Base-by-base conservation (phyloP, 495 filamentous ascomycete genomes). In the Trichoderma parareesei region DNA sequence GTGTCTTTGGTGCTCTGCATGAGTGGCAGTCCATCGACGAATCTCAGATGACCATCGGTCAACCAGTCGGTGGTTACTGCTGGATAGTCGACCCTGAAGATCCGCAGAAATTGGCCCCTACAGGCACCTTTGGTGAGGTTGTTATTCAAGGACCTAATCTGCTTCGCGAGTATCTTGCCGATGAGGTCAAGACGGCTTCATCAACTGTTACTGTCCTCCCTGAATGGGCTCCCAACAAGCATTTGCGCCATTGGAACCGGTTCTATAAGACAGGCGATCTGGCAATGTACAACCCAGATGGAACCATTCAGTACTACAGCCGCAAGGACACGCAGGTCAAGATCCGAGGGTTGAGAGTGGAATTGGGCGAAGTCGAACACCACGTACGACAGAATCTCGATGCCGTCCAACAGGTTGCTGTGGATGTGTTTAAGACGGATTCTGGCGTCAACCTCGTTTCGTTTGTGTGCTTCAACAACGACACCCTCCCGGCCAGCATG, bases 61-160 rank as follows among this genome's bases (percentile, higher is more conserved):
- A 77, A 72, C 69, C 77, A 67, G 44, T 80, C 65, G 72, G 80
- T 70, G 62, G 71, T 73, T 60, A 69, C 38, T 76, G 80, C 33
- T 72, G 77, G 70, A 73, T 82, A 49, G 79, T 81, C 33, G 78
- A 75, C 59, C 76, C 76, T 3, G 77, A 81, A 20, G 77, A 81
- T 62, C 75, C 75, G 38, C 78, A 76, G 64, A 75, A 76, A 33
- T 74, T 76, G 35, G 70, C 81, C 65, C 79, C 79, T 0, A 70
- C 79, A 11, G 79, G 79, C 0, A 76, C 46, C 64, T 85, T 20
- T 84, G 83, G 2, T 80, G 84, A 14, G 81, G 83, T 0, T 74
- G 85, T 5, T 3, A 75, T 82, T 35, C 77, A 79, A 42, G 78
- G 76, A 0, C 76, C 78, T 33, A 80, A 78, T 2, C 69, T 82